These are phyloP conservation scores for Symbiodinium pilosum DNA, from an alignment of 73 alveolate species.

Conservation along the genomic window DNA sequence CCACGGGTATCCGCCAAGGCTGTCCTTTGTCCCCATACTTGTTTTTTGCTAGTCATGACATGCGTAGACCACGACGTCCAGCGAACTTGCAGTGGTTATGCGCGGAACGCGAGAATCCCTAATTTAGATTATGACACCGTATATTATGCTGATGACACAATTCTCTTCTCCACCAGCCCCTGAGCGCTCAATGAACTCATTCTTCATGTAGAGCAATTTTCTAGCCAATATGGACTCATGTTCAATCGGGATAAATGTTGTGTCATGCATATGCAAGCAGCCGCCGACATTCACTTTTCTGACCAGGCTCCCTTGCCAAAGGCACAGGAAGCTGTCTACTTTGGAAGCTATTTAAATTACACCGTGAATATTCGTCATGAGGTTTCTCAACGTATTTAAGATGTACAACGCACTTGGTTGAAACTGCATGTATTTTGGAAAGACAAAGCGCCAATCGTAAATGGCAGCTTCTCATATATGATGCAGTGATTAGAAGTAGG, in stretches of 20 bases:
- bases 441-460: too few species aligned
- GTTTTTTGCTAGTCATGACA: slow-evolving; percentile 2
- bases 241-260: background rate
- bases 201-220: background rate
- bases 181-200: background rate
- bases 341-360: too few species aligned
- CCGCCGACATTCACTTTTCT: background rate
- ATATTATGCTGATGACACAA: background rate
- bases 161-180: background rate
- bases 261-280: background rate
- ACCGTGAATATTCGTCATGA: too few species aligned
- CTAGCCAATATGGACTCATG: background rate
- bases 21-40: background rate
- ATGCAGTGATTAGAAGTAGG: too few species aligned
- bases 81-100: background rate
- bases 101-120: background rate
- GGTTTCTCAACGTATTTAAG: too few species aligned
- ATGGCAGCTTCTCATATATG: too few species aligned
- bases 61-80: background rate
- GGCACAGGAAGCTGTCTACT: too few species aligned
- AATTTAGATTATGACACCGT: background rate
- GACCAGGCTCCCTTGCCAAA: too few species aligned
- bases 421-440: too few species aligned
- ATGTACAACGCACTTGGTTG: too few species aligned
- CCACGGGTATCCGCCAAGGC: background rate